phyloP scores from a whole-genome alignment of 2,329 filamentous ascomycete species.

The Raffaelea albimanens region DNA sequence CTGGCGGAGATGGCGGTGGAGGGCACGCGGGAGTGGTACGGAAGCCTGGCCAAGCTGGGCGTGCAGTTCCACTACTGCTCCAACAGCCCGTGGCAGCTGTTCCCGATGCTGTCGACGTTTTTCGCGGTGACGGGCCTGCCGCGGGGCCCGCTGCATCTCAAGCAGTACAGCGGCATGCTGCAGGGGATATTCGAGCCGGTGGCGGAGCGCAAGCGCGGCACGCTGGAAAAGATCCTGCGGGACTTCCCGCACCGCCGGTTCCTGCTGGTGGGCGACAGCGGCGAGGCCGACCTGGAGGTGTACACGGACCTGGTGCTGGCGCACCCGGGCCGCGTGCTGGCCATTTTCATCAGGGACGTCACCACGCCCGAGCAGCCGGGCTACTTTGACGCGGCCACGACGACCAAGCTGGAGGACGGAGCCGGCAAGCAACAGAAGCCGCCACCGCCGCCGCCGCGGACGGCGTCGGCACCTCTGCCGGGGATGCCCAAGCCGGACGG shows the following conservation, averaged over 20 bases:
- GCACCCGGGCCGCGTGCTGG: slow-evolving; percentile 74
- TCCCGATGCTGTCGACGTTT: slow-evolving; percentile 76
- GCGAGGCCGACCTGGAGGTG: slow-evolving; percentile 92
- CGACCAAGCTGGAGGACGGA: too few relatives aligned
- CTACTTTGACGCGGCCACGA: slow-evolving; percentile 63
- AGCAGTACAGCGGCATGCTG: slow-evolving; percentile 93
- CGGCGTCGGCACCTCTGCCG: slow-evolving; percentile 22
- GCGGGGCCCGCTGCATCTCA: slow-evolving; percentile 83
- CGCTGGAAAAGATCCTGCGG: slow-evolving; percentile 71
- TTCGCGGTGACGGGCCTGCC: slow-evolving; percentile 75
- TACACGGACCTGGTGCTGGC: slow-evolving; percentile 88
- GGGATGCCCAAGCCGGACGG: slow-evolving; percentile 18
- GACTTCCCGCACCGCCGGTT: slow-evolving; percentile 90
- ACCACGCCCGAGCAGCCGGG: slow-evolving; percentile 65
- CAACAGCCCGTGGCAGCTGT: slow-evolving; percentile 98
- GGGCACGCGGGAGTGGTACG: slow-evolving; percentile 88
- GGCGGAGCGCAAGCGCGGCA: slow-evolving; percentile 84
- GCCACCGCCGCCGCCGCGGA: slow-evolving; percentile 2
- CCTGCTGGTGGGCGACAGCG: slow-evolving; percentile 87
- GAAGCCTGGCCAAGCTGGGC: slow-evolving; percentile 63
- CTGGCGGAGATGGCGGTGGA: slow-evolving; percentile 72
- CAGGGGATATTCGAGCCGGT: slow-evolving; percentile 98
- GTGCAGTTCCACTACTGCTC: slow-evolving; percentile 94
- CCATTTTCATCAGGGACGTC: slow-evolving; percentile 90
- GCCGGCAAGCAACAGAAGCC: slow-evolving; percentile 12